Evolutionary conservation across 805 yeast genomes (phyloP).

Genomic region (Millerago galiae): DNA sequence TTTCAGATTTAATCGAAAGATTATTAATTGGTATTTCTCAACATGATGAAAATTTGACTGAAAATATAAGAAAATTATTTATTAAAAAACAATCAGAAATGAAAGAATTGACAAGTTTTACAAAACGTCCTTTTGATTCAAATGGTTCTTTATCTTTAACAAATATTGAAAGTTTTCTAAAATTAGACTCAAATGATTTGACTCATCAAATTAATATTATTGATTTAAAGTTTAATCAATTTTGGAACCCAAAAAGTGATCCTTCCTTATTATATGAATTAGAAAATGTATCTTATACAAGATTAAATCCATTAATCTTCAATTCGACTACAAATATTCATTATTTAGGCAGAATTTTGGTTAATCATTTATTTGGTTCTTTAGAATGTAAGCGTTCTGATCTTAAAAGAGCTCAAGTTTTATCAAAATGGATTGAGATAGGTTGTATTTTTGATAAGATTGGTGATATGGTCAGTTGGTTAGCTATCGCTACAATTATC

Average conservation of each 20-base stretch:
- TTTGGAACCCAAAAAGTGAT: slow-evolving; percentile 80
- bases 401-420: slow-evolving; percentile 49
- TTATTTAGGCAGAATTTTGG: slow-evolving; percentile 64
- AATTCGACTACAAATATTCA: slow-evolving; percentile 63
- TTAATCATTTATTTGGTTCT: slow-evolving; percentile 62
- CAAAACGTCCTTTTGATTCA: slow-evolving; percentile 15
- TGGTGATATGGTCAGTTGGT: slow-evolving; percentile 94
- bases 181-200: slow-evolving; percentile 44
- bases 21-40: slow-evolving; percentile 44
- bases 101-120: slow-evolving; percentile 29
- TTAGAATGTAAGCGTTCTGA: slow-evolving; percentile 27
- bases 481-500: slow-evolving; percentile 77
- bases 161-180: slow-evolving; percentile 44
- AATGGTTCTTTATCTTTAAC: slow-evolving; percentile 22
- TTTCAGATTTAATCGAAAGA: slow-evolving; percentile 51
- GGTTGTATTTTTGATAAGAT: slow-evolving; percentile 70
- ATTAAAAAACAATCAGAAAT: slow-evolving; percentile 43
- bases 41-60: slow-evolving; percentile 42
- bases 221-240: slow-evolving; percentile 53
- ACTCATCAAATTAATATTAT: slow-evolving; percentile 62
- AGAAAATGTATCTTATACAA: slow-evolving; percentile 28
- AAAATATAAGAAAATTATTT: slow-evolving; percentile 46
- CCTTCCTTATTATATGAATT: slow-evolving; percentile 62
- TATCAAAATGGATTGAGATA: slow-evolving; percentile 79
- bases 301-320: slow-evolving; percentile 72